Percentiles rank a stretch among this genome's conserved stretches.
Conservation (phyloP, 2,329 filamentous ascomycete genomes). For the Scedosporium minutisporum region DNA sequence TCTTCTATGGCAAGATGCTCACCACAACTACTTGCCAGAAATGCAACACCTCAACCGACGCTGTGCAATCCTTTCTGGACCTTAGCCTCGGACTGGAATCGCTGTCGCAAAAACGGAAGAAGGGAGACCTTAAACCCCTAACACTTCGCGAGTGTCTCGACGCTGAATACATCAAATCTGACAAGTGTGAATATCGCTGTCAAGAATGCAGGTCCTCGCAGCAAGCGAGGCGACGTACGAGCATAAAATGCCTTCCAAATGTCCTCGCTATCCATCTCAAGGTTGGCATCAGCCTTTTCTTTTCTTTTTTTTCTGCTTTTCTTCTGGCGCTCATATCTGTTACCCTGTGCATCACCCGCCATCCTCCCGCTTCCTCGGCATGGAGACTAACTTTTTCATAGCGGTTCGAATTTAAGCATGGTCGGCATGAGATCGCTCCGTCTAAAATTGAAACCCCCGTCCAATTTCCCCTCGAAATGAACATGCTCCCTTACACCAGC, state of each 20-base stretch:
- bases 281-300: constrained; percentile 34
- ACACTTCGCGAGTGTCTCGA: constrained; percentile 67
- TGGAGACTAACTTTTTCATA: constrained; percentile 14
- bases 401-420: constrained; percentile 66
- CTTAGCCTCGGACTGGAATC: constrained; percentile 79
- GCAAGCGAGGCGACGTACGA: constrained; percentile 74
- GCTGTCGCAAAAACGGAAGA: constrained; percentile 56
- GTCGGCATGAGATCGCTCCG: constrained; percentile 54
- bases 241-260: constrained; percentile 75
- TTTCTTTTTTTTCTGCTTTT: not conserved
- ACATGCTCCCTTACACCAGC: constrained; percentile 84
- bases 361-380: not conserved
- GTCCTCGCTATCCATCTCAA: constrained; percentile 90
- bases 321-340: too few relatives aligned
- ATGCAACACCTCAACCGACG: constrained; percentile 72
- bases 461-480: constrained; percentile 75
- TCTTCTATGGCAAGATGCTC: constrained; percentile 85
- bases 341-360: not conserved
- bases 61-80: constrained; percentile 83
- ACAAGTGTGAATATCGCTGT: constrained; percentile 86
- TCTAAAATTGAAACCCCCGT: constrained; percentile 85
- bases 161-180: constrained; percentile 75
- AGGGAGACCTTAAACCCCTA: constrained; percentile 35
- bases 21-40: constrained; percentile 85
- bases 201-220: constrained; percentile 67